Base-by-base conservation (phyloP, 768 basidiomycete genomes). In the Galerina marginata region DNA sequence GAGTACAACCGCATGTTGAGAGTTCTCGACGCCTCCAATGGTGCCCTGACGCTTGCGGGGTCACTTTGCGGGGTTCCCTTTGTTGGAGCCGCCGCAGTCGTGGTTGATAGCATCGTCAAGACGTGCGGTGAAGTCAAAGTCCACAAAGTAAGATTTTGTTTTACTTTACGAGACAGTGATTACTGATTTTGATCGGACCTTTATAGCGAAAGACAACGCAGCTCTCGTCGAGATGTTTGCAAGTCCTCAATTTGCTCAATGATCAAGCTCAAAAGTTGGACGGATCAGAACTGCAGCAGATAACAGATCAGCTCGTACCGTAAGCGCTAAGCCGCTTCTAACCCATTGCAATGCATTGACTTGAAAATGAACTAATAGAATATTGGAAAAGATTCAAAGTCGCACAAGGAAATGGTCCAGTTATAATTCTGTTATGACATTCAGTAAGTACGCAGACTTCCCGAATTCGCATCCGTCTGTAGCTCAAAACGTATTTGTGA, bases 41-140 rank as follows among this genome's bases (percentile, higher is more conserved):
- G 71, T 14, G 74, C 64, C 12, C 71, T 82, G 6, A 79, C 82
- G 54, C 60, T 84, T 37, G 81, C 77, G n/a, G 80, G 78, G 11
- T 71, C 79, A 12, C 51, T 80, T 0, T 76, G 72, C 2, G 82
- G 83, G 48, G 72, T 82, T 3, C 84, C 84, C 5, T 80, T 78
- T 45, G 77, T 79, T 26, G 75, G 81, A 0, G 75, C 80, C 3
- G 80, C 77, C 15, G 80, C 79, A 6, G 69, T 77, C 55, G 60
- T 78, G 0, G 63, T 85, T 9, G 74, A 80, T 60, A 75, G 80
- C 56, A 84, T 86, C 60, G 70, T 73, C n/a, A 58, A 70, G 6
- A 60, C 76, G 16, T 87, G 85, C 63, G 74, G 80, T 6, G 73
- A 84, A 57, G 75, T 86, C 16, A 67, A 75, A 20, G 68, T 78